Evolutionary conservation across 129 eudicot species (phyloP).

Genomic region (Apium graveolens): DNA sequence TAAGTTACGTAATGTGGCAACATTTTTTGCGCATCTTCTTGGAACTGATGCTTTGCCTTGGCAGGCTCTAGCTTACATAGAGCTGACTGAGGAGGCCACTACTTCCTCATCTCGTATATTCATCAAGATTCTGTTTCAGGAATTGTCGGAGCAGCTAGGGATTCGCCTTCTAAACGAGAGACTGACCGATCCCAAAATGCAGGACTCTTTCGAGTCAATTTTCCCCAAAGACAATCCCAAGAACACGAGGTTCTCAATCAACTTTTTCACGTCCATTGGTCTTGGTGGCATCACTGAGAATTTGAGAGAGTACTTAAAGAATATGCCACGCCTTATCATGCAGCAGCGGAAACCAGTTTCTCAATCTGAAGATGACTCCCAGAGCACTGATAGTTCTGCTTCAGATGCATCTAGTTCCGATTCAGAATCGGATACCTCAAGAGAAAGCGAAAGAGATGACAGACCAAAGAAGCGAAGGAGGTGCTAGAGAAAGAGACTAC

Average conservation of each 20-base stretch:
- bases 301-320: slow-evolving; percentile 77
- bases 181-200: slow-evolving; percentile 83
- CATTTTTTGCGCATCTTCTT: slow-evolving; percentile 87
- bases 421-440: slow-evolving; percentile 45
- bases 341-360: slow-evolving; percentile 69
- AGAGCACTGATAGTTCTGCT: slow-evolving; percentile 23
- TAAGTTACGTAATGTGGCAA: slow-evolving; percentile 84
- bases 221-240: slow-evolving; percentile 88
- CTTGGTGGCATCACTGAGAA: too few species aligned
- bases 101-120: slow-evolving; percentile 94
- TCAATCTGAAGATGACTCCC: slow-evolving; percentile 44
- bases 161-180: slow-evolving; percentile 81
- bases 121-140: slow-evolving; percentile 85
- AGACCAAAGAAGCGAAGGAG: slow-evolving; percentile 37
- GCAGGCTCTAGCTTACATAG: slow-evolving; percentile 79
- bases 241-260: too few species aligned
- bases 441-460: slow-evolving; percentile 39
- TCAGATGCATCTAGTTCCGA: slow-evolving; percentile 31
- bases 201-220: slow-evolving; percentile 69
- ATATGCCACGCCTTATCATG: slow-evolving; percentile 96
- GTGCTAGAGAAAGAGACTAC: slow-evolving; percentile 9
- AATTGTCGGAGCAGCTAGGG: slow-evolving; percentile 89
- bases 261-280: too few species aligned
- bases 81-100: slow-evolving; percentile 86
- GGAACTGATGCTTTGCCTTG: slow-evolving; percentile 93